These are phyloP conservation scores for Elsinoe australis DNA, from an alignment of 2,329 filamentous ascomycete genomes.

Conservation along the genomic window DNA sequence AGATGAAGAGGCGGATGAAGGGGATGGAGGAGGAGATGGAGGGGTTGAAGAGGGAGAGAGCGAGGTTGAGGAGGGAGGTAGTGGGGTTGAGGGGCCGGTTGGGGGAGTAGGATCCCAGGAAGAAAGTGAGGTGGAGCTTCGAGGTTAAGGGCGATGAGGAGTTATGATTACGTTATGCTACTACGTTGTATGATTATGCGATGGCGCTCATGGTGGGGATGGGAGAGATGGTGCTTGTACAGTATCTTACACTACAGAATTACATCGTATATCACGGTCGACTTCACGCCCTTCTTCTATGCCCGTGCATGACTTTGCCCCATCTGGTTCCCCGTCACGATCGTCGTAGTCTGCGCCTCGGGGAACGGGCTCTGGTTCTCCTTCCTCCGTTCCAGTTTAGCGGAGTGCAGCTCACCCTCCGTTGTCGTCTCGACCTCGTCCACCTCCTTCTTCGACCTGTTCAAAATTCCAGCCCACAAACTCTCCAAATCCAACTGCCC, in stretches of 20 bases:
- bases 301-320: neutral
- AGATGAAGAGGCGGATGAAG: slow-evolving; percentile 62
- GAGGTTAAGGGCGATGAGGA: neutral
- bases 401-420: slow-evolving; percentile 20
- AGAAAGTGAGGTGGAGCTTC: neutral
- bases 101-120: slow-evolving; percentile 29
- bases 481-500: slow-evolving; percentile 59
- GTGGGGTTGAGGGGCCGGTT: slow-evolving; percentile 52
- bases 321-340: neutral
- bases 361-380: slow-evolving; percentile 11
- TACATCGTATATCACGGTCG: slow-evolving; percentile 2
- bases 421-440: slow-evolving; percentile 22
- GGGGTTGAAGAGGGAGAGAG: slow-evolving; percentile 76
- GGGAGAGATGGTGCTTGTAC: neutral
- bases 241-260: slow-evolving; percentile 11
- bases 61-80: slow-evolving; percentile 72
- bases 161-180: neutral
- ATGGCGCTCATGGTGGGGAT: neutral
- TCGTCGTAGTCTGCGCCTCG: slow-evolving; percentile 9
- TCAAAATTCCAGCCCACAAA: slow-evolving; percentile 49
- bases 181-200: slow-evolving; percentile 4
- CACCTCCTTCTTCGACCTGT: slow-evolving; percentile 34
- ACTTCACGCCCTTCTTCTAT: neutral
- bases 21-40: slow-evolving; percentile 71
- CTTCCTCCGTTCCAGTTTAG: slow-evolving; percentile 21